phyloP scores from a whole-genome alignment of 257 asterid species.

The Ilex asprella region DNA sequence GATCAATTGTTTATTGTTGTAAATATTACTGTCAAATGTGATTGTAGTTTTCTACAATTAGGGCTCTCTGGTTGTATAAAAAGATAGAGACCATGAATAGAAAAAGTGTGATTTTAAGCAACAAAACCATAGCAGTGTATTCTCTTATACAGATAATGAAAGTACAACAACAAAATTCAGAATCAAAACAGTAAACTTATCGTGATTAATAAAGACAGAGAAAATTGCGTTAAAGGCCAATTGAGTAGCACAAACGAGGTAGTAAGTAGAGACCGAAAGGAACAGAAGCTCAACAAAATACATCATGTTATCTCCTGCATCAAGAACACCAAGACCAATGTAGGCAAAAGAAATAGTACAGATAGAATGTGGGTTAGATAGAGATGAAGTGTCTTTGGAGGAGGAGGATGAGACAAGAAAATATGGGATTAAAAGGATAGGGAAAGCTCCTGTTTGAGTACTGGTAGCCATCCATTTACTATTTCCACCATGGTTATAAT shows the following conservation, averaged over 20 bases:
- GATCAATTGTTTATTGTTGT: too few species aligned
- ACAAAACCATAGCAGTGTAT: too few species aligned
- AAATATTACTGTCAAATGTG: too few species aligned
- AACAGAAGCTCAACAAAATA: neutral
- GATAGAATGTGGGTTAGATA: neutral
- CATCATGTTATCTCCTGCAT: neutral
- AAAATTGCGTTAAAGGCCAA: neutral
- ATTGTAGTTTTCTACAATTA: too few species aligned
- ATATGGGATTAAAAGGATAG: conserved; percentile 1
- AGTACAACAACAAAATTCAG: conserved; percentile 1
- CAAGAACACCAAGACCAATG: neutral
- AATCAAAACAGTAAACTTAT: neutral
- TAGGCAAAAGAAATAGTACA: neutral
- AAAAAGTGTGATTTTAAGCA: too few species aligned
- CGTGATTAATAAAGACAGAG: neutral
- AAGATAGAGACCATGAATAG: too few species aligned
- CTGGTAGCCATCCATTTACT: conserved; percentile 3
- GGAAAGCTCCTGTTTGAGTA: neutral
- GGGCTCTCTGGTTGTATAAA: too few species aligned
- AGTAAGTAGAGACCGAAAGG: neutral
- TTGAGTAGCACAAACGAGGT: neutral
- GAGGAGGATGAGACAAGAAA: neutral
- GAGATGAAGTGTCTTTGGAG: neutral
- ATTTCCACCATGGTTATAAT: conserved; percentile 1
- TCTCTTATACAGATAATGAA: too few species aligned